Base-by-base conservation (phyloP, 257 asterid genomes). In the Solanum sejunctum region DNA sequence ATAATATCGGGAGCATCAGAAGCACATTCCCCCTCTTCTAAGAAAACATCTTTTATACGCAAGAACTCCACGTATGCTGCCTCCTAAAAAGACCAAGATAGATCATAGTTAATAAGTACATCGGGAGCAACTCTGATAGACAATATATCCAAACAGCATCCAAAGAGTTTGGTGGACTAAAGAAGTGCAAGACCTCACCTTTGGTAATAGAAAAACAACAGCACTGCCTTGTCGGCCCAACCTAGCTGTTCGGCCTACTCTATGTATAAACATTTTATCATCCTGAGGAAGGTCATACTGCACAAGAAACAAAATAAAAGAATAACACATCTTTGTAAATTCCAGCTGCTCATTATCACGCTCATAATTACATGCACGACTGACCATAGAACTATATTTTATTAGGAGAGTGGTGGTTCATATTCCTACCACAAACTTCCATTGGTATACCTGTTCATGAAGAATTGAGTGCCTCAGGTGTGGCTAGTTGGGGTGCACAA, bases 221-320 rank as follows among this genome's bases (percentile, higher is more conserved):
- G 97, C 98, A 89, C 88, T 90, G 81, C 99, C 98, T 90, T 94
- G 92, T 54, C 98, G 92, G 60, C 99, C 99, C 96, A 96, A 80
- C 87, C 98, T 91, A 83, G 99, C 99, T 51, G 98, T 96, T 92
- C 99, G 92, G 73, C 99, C 99, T 90, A 93, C 99, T 91, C 98
- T 91, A 88, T 96, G 99, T 83, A 96, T 80, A 77, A 96, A 96
- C 87, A 96, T 93, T 87, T 93, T 89, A 67, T 98, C 98, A 88
- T 96, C 98, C 89, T 95, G 98, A 83, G 98, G 98, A 77, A 97
- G 99, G 23, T 96, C 99, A 86, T 91, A 93, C 99, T 95, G 97
- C 89, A 85, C 23, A 88, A 16, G 84, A 78, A 81, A 81, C 57
- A 81, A 26, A 51, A 69, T 18, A 72, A 90, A 84, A 28, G 81